These are phyloP conservation scores for Apostasia ramifera DNA, from an alignment of 106 monocot species.

Conservation along the genomic window DNA sequence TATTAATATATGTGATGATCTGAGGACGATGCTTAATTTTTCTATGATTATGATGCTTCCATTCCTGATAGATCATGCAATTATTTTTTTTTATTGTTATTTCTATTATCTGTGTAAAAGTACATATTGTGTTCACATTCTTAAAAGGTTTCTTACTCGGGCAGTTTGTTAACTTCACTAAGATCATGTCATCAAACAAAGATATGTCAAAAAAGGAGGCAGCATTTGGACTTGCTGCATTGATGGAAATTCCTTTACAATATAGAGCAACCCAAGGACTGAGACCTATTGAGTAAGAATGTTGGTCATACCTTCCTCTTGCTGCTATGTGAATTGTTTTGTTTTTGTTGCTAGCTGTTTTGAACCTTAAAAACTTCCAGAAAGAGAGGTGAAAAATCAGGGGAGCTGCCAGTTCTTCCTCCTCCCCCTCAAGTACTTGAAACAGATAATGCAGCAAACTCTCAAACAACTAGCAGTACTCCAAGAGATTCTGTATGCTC, in stretches of 20 bases:
- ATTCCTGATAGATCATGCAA: no score
- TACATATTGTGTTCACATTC: no score
- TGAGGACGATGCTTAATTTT: no score
- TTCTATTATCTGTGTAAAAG: no score
- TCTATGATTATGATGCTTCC: no score
- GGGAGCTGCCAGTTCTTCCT: conserved; percentile 34
- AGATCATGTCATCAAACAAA: conserved; percentile 67
- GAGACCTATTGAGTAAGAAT: conserved; percentile 31
- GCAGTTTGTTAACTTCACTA: conserved; percentile 96
- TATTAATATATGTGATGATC: no score
- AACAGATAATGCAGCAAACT: conserved; percentile 47
- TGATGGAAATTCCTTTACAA: conserved; percentile 97
- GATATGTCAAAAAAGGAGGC: conserved; percentile 65
- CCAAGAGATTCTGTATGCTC: conserved; percentile 49
- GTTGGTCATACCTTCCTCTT: not conserved
- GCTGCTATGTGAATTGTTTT: not conserved
- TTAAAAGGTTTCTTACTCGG: not conserved
- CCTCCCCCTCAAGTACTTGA: conserved; percentile 64
- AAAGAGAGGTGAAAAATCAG: conserved; percentile 15
- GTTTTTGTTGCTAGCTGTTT: not conserved
- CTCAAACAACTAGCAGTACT: conserved; percentile 23
- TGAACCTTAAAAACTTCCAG: conserved; percentile 17
- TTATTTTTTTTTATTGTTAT: no score
- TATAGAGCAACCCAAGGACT: conserved; percentile 71
- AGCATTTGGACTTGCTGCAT: conserved; percentile 86